phyloP scores from a whole-genome alignment of 2,329 filamentous ascomycete genomes.

The Epichloe brachyelytri region DNA sequence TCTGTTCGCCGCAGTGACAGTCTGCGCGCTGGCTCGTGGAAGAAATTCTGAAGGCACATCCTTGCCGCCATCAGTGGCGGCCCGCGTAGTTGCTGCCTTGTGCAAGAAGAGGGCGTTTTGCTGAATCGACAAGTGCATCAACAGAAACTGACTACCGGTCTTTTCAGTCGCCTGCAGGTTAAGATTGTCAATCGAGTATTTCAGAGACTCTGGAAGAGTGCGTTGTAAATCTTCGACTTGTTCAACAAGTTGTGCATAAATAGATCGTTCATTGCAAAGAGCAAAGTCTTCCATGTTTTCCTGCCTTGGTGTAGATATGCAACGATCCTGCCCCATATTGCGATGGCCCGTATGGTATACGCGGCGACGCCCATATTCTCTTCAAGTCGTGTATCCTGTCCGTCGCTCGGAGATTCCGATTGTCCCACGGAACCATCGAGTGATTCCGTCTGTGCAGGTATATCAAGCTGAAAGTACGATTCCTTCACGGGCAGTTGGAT shows the following conservation, averaged over 20 bases:
- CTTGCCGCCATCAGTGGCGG: conserved; percentile 48
- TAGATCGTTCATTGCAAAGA: conserved; percentile 74
- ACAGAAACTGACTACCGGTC: conserved; percentile 82
- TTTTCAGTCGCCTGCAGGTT: conserved; percentile 73
- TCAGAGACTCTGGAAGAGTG: conserved; percentile 56
- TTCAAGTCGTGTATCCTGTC: conserved; percentile 50
- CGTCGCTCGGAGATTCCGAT: conserved; percentile 47
- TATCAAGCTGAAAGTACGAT: conserved; percentile 78
- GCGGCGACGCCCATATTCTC: conserved; percentile 92
- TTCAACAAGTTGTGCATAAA: conserved; percentile 56
- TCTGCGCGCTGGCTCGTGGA: conserved; percentile 58
- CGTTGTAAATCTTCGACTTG: conserved; percentile 59
- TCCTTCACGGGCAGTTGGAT: conserved; percentile 89
- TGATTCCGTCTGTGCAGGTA: conserved; percentile 75
- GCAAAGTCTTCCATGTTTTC: conserved; percentile 64
- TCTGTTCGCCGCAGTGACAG: conserved; percentile 71
- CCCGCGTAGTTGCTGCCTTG: conserved; percentile 67
- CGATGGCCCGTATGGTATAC: conserved; percentile 74
- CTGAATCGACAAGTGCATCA: conserved; percentile 79
- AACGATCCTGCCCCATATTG: conserved; percentile 82
- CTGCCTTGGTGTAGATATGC: conserved; percentile 85
- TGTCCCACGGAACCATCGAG: conserved; percentile 59
- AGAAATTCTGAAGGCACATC: conserved; percentile 70
- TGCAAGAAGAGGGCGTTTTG: conserved; percentile 87
- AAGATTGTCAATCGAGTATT: conserved; percentile 70